Evolutionary conservation across 768 basidiomycete genomes (phyloP), one percentile per base, ranked within the genome.

Genomic region (Amanita pseudoporphyria): DNA sequence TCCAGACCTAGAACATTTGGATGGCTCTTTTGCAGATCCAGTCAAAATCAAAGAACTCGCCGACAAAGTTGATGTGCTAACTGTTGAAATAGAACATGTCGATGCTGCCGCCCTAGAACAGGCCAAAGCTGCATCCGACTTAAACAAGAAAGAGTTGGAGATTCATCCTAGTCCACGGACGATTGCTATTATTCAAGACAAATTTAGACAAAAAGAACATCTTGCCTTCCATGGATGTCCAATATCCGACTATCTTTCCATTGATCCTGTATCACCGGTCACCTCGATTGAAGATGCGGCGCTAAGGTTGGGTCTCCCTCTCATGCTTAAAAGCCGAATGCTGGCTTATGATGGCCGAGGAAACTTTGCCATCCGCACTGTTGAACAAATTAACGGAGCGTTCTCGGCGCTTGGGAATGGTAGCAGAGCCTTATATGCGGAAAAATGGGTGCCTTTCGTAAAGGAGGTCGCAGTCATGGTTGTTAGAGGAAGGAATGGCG

Each of bases 401-500:
- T 70, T 81, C 30, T 53, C 67, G 1, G 63, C 70, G 1, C 78
- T 91, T 12, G 47, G 47, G 1, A 72, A 82, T 9, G 47, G 47
- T 2, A 72, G 82, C 50, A 72, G 88, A 2, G 82, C 87, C 0
- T 68, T 97, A 3, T 99, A 98, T 58, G 95, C 92, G 0, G 96
- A 99, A 63, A 87, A 84, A 59, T 96, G 90, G 85, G 87, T 93
- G 0, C 79, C 83, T 0, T 98, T 98, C 60, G 66, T 70, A 12
- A 84, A 83, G 57, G 96, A 98, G 64, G 83, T 97, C 30, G 93
- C 96, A 0, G 92, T 98, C 31, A 96, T 99, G 88, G 96, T 98
- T 9, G 94, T 96, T 2, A 81, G 89, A 30, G 81, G 85, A 13
- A 71, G 71, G 5, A 63, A 67, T 13, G 95, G 91, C 3, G 77